Evolutionary conservation across 106 monocot species (phyloP), one percentile per base, ranked within the genome.

Genomic region (Dactylorhiza incarnata): DNA sequence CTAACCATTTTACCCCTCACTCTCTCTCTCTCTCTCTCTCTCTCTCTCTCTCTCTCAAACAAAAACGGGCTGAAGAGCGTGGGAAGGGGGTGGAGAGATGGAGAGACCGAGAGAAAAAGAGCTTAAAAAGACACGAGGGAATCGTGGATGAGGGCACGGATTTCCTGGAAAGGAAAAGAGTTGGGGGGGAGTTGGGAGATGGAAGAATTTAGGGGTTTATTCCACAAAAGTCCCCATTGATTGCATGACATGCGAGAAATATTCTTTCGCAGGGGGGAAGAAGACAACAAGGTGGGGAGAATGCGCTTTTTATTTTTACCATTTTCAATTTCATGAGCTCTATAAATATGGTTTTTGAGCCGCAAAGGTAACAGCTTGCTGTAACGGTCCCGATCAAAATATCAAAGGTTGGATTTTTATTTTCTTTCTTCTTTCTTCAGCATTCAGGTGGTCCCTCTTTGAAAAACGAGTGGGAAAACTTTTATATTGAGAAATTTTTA

Each of bases 341-440:
- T n/a, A n/a, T n/a, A n/a, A n/a, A n/a, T n/a, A n/a, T n/a, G n/a
- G n/a, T n/a, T 70, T 70, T 70, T 70, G 44, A 46, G 69, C 69
- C 46, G 46, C 69, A 70, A 70, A 70, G n/a, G 69, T 44, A n/a
- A 69, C 15, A 45, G 69, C 69, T 70, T 70, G 15, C 16, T 16
- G 69, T 26, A 37, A 26, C 24, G 9, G 66, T 23, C 37, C 66
- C 66, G 29, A 3, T 23, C 66, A 52, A 9, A 11, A 15, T 4
- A 9, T 15, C 52, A 52, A 15, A 9, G 2, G 2, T 52, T 52
- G 13, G 52, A 52, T 4, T 15, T 1, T 52, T 12, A 16, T 53
- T 16, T 54, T 54, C 5, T 3, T 54, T 15, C n/a, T 54, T 23
- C 23, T 25, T 23, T 63, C 9, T 9, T 63, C 9, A 19, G 62